These are phyloP conservation scores for Xylariaceae sp. DNA, from an alignment of 2,329 filamentous ascomycete genomes.

Conservation along the genomic window DNA sequence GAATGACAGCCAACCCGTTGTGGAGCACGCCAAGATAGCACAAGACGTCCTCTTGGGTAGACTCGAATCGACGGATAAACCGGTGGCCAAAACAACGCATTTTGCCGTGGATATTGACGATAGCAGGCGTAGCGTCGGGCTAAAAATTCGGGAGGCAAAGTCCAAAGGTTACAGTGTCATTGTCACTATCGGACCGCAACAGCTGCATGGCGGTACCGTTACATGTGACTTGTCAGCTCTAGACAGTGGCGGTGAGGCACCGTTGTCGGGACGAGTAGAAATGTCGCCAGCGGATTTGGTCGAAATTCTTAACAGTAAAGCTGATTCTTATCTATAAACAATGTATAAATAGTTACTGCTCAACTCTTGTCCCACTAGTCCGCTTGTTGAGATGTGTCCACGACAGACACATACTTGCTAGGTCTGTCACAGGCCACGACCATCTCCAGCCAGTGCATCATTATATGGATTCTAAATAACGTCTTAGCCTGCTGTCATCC, in stretches of 20 bases:
- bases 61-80: conserved; percentile 41
- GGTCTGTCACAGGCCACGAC: neutral
- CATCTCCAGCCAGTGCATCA: neutral
- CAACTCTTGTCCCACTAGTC: neutral
- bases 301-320: conserved; percentile 52
- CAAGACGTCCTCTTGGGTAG: conserved; percentile 59
- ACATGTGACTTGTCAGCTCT: conserved; percentile 51
- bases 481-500: neutral
- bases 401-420: neutral
- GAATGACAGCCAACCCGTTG: conserved; percentile 63
- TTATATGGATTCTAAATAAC: neutral
- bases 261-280: conserved; percentile 43
- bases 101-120: conserved; percentile 74
- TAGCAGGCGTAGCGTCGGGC: conserved; percentile 64
- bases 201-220: conserved; percentile 65
- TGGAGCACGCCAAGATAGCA: conserved; percentile 55
- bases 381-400: neutral
- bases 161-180: conserved; percentile 75
- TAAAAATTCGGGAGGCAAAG: conserved; percentile 77
- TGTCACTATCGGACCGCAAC: conserved; percentile 71
- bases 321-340: conserved; percentile 53
- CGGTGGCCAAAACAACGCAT: conserved; percentile 61
- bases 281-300: conserved; percentile 54
- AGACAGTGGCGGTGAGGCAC: conserved; percentile 18
- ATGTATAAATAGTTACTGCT: conserved; percentile 27